A percentile compares a stretch with the other conserved stretches of the same genome.
Evolutionary conservation across 2,329 filamentous ascomycete species (phyloP).

Genomic region (Pseudopithomyces chartarum): DNA sequence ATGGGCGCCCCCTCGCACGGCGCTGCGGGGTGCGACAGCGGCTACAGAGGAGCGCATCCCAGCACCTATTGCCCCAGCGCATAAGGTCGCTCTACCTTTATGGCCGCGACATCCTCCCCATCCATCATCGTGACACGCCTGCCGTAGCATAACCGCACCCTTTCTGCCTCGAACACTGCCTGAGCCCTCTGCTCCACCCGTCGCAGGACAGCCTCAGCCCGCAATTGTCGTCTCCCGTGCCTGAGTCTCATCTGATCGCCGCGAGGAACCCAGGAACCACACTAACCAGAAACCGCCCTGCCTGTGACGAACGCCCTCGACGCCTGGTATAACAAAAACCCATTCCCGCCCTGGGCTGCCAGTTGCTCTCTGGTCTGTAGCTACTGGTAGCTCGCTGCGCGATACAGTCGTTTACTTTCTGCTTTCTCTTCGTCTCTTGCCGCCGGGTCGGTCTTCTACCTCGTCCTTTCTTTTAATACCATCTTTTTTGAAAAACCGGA

Average conservation of each 20-base stretch:
- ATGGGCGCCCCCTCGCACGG: neutral
- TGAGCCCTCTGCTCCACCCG: conserved; percentile 37
- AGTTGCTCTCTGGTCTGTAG: conserved; percentile 35
- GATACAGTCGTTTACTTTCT: conserved; percentile 29
- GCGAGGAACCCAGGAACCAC: conserved; percentile 10
- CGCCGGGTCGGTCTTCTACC: conserved; percentile 32
- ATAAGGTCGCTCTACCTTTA: conserved; percentile 43
- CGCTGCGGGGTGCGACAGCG: conserved; percentile 11
- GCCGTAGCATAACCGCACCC: conserved; percentile 37
- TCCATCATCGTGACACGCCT: conserved; percentile 40
- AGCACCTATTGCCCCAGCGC: conserved; percentile 24
- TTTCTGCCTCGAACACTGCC: conserved; percentile 36
- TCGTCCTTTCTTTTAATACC: conserved; percentile 29
- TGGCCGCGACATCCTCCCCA: conserved; percentile 32
- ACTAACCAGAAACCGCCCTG: neutral
- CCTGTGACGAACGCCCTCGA: conserved; percentile 21
- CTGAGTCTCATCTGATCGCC: conserved; percentile 24
- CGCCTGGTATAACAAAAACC: conserved; percentile 44
- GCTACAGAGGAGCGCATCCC: conserved; percentile 12
- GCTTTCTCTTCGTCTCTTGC: conserved; percentile 20
- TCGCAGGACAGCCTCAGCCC: conserved; percentile 32
- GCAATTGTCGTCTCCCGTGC: conserved; percentile 24
- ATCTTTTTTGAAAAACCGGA: conserved; percentile 16
- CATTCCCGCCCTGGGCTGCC: conserved; percentile 23
- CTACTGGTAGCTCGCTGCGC: conserved; percentile 46